Evolutionary conservation across 2,329 filamentous ascomycete species (phyloP).

Genomic region (Pestalotiopsis sp.): DNA sequence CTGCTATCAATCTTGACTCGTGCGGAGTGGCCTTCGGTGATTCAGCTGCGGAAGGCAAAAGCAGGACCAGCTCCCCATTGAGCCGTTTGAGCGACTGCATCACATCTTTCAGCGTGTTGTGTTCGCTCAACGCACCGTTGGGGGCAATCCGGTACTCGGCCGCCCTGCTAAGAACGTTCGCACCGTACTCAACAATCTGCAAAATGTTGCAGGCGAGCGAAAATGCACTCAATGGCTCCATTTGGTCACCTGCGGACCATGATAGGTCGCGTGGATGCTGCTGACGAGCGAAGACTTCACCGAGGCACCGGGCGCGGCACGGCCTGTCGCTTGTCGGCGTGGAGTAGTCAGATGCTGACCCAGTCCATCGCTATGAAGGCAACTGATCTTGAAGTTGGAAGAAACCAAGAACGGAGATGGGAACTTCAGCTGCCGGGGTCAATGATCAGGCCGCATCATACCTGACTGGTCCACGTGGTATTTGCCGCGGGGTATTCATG

Average conservation of each 20-base stretch:
- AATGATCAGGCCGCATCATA: too few relatives aligned
- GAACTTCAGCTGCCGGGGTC: too few relatives aligned
- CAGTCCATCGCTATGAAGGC: too few relatives aligned
- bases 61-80: not conserved
- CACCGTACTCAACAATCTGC: not conserved
- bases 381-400: too few relatives aligned
- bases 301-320: too few relatives aligned
- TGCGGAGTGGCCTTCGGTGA: not conserved
- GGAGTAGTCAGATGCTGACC: too few relatives aligned
- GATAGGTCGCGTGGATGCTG: too few relatives aligned
- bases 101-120: not conserved
- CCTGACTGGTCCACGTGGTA: too few relatives aligned
- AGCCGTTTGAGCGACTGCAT: not conserved
- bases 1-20: not conserved
- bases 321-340: too few relatives aligned
- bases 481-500: too few relatives aligned
- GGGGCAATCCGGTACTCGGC: not conserved
- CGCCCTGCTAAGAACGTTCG: not conserved
- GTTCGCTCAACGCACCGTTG: not conserved
- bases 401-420: too few relatives aligned
- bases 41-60: not conserved
- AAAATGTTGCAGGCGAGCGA: constrained; percentile 9
- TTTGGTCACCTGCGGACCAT: not conserved
- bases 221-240: constrained; percentile 6
- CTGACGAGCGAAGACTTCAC: too few relatives aligned